phyloP scores from a whole-genome alignment of 371 early-diverging fungal species.

The Rhizomucor pusillus region DNA sequence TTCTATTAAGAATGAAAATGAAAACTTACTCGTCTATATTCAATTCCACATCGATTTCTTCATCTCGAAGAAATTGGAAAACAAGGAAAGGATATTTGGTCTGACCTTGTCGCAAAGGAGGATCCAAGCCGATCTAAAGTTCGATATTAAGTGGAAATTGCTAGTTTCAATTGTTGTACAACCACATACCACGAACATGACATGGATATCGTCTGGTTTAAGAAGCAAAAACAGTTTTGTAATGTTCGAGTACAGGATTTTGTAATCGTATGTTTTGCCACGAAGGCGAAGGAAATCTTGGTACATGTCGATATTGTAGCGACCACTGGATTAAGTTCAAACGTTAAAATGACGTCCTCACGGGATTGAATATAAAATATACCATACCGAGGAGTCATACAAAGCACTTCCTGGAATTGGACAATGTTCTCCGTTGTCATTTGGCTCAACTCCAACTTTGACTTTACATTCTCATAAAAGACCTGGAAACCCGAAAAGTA shows the following conservation, averaged over 20 bases:
- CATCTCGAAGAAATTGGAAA: constrained; percentile 92
- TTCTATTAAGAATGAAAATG: neutral
- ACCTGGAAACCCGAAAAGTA: constrained; percentile 28
- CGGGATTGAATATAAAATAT: neutral
- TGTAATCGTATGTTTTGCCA: constrained; percentile 98
- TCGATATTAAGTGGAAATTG: neutral
- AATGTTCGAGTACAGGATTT: constrained; percentile 86
- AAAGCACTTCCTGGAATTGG: constrained; percentile 85
- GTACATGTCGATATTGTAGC: constrained; percentile 95
- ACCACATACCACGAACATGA: constrained; percentile 74
- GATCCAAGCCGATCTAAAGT: constrained; percentile 83
- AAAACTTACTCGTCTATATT: constrained; percentile 73
- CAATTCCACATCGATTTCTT: constrained; percentile 82
- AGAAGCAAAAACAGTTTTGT: constrained; percentile 84
- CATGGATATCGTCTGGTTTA: constrained; percentile 93
- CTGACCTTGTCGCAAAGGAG: constrained; percentile 98
- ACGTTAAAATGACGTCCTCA: neutral
- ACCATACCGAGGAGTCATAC: constrained; percentile 80
- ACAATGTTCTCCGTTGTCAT: constrained; percentile 88
- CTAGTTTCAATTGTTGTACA: neutral
- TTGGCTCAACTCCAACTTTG: constrained; percentile 84
- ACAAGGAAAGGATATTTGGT: constrained; percentile 97
- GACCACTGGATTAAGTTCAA: constrained; percentile 60
- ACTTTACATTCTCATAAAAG: constrained; percentile 91
- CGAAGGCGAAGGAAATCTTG: constrained; percentile 89